Conservation (phyloP, 306 rosid genomes). For the Rosa multiflora region DNA sequence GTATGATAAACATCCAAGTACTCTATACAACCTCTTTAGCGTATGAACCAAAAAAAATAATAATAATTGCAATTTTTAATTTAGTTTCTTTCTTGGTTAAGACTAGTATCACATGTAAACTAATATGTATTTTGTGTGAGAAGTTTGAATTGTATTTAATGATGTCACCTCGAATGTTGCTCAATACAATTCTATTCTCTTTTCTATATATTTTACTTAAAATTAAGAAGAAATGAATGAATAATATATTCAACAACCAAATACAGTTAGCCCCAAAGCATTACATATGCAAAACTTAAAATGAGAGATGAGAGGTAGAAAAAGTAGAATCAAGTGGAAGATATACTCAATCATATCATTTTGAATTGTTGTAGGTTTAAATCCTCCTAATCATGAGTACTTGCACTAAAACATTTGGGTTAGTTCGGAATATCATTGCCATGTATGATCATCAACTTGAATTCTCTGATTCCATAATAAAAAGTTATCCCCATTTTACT, state of each 20-base stretch:
- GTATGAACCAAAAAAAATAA: no score
- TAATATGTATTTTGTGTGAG: neutral
- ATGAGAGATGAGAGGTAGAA: no score
- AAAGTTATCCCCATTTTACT: neutral
- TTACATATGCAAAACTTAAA: neutral
- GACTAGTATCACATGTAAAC: neutral
- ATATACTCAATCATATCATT: neutral
- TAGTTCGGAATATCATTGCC: neutral
- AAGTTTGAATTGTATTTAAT: neutral
- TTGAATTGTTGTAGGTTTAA: neutral
- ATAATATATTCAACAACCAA: no score
- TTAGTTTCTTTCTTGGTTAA: neutral
- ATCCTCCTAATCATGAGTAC: neutral
- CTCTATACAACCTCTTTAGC: no score
- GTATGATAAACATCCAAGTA: no score
- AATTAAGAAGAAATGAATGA: neutral
- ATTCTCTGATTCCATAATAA: neutral
- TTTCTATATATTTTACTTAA: no score
- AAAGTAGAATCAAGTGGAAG: neutral
- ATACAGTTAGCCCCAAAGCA: neutral
- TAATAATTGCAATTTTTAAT: neutral
- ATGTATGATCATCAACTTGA: neutral
- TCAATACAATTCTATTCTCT: no score
- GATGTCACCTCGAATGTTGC: neutral
- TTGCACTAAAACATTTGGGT: neutral